Evolutionary conservation across 768 basidiomycete species (phyloP).

Genomic region (Suillus tomentosus): DNA sequence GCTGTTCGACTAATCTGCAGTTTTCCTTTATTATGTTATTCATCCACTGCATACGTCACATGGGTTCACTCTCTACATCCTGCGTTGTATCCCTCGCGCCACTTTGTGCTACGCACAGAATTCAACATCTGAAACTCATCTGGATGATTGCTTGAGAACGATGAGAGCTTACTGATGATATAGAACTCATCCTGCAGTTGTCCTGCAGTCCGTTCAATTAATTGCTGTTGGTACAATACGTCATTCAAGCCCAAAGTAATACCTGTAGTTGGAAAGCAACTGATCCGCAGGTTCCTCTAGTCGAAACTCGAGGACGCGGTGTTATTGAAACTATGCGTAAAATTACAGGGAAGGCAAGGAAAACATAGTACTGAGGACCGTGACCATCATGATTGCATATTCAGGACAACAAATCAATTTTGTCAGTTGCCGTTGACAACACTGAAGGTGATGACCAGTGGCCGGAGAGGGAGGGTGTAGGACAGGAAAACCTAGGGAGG

Average conservation of each 20-base stretch:
- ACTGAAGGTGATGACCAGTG: no score
- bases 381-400: no score
- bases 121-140: not conserved
- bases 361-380: no score
- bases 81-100: not conserved
- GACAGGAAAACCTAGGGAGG: no score
- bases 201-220: not conserved
- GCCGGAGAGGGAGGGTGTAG: no score
- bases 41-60: not conserved
- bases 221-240: not conserved
- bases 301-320: no score
- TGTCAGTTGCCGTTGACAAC: no score
- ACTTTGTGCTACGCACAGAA: conserved; percentile 1
- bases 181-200: not conserved
- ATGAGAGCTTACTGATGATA: not conserved
- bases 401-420: no score
- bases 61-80: conserved; percentile 5
- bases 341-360: no score
- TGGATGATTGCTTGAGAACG: not conserved
- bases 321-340: no score
- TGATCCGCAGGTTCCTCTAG: not conserved
- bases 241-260: not conserved
- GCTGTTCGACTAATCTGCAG: conserved; percentile 79
- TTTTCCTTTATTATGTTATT: conserved; percentile 30
- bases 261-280: not conserved